Evolutionary conservation across 2,329 filamentous ascomycete species (phyloP).

Genomic region (Aureobasidium sp.): DNA sequence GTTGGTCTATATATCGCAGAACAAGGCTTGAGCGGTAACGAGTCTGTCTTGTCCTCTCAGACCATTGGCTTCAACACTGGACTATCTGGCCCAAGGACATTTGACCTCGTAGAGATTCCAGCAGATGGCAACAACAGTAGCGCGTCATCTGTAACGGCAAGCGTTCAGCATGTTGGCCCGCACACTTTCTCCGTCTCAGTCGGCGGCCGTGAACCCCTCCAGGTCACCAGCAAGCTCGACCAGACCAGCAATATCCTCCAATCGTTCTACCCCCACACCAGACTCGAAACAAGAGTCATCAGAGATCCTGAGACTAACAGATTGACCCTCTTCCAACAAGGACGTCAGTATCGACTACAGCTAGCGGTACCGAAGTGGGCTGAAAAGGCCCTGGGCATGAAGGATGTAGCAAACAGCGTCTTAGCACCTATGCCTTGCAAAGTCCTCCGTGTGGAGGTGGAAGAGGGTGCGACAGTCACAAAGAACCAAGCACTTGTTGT

Average conservation of each 20-base stretch:
- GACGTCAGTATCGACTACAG: conserved; percentile 48
- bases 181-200: conserved; percentile 44
- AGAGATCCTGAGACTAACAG: conserved; percentile 43
- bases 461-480: conserved; percentile 70
- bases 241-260: conserved; percentile 46
- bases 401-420: conserved; percentile 73
- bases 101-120: conserved; percentile 44
- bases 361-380: conserved; percentile 64
- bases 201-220: conserved; percentile 22
- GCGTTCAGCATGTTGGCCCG: conserved; percentile 39
- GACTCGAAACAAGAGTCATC: conserved; percentile 73
- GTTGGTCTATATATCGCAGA: conserved; percentile 50
- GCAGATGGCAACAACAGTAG: conserved; percentile 34
- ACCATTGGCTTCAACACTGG: conserved; percentile 52
- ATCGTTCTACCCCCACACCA: conserved; percentile 73
- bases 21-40: conserved; percentile 37
- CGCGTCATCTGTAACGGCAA: conserved; percentile 24
- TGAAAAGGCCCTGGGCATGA: conserved; percentile 76
- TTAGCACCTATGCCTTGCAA: conserved; percentile 97
- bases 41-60: conserved; percentile 34
- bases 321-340: conserved; percentile 64
- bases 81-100: conserved; percentile 52
- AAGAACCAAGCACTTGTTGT: conserved; percentile 86
- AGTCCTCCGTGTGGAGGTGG: conserved; percentile 80
- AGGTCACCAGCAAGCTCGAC: conserved; percentile 41